Evolutionary conservation across 148 eudicot species (phyloP).

Genomic region (Heliosperma pusillum): DNA sequence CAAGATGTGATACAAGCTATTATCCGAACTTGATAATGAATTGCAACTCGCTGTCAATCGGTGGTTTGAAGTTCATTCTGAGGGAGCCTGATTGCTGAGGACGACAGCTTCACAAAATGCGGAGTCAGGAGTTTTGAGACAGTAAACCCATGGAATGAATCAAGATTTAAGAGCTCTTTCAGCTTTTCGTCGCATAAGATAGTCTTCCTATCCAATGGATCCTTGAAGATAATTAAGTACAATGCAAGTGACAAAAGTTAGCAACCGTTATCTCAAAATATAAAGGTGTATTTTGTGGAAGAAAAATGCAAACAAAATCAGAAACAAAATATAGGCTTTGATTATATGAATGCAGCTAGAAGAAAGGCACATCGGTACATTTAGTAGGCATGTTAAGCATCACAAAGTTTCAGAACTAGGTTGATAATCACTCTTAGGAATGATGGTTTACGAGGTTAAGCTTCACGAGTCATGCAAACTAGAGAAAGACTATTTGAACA

Average conservation of each 20-base stretch:
- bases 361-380: no score
- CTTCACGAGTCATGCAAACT: no score
- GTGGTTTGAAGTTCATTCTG: background rate
- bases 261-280: background rate
- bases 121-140: conserved; percentile 58
- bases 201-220: conserved; percentile 71
- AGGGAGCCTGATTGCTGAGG: background rate
- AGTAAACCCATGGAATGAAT: conserved; percentile 60
- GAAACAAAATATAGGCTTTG: no score
- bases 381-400: no score
- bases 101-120: conserved; percentile 59
- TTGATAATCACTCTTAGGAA: no score
- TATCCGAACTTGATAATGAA: background rate
- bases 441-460: no score
- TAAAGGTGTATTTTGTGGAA: no score
- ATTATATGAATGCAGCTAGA: no score
- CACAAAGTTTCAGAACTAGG: no score
- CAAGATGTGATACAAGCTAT: background rate
- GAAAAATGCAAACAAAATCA: no score
- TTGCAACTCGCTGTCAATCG: background rate
- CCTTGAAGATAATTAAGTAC: conserved; percentile 49
- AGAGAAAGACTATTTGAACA: no score
- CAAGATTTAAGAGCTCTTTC: conserved; percentile 80
- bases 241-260: background rate
- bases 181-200: conserved; percentile 86